A percentile compares a stretch with the other conserved stretches of the same genome.
phyloP scores from a whole-genome alignment of 2,329 filamentous ascomycete genomes.

The Colletotrichum tanaceti region DNA sequence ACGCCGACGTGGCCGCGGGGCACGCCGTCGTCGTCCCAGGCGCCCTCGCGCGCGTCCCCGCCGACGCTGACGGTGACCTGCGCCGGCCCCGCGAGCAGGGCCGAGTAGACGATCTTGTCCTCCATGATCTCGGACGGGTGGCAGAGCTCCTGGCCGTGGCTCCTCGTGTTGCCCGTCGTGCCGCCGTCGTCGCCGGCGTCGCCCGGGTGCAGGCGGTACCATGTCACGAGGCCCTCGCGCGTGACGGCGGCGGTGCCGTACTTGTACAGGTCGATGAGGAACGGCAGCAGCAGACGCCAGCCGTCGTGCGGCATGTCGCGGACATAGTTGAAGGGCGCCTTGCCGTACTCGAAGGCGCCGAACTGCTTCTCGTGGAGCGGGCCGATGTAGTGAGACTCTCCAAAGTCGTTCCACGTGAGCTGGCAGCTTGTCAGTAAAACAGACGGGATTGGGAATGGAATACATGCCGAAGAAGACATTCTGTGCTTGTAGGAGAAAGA shows the following conservation, averaged over 20 bases:
- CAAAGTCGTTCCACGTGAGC: constrained; percentile 60
- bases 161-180: constrained; percentile 47
- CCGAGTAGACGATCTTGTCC: constrained; percentile 44
- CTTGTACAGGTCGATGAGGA: constrained; percentile 51
- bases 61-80: constrained; percentile 47
- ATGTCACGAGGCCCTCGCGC: constrained; percentile 44
- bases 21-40: constrained; percentile 43
- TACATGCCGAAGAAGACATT: no score
- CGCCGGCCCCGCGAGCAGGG: constrained; percentile 45
- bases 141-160: constrained; percentile 44
- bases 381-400: constrained; percentile 66
- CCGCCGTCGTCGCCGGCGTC: constrained; percentile 43
- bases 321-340: constrained; percentile 56
- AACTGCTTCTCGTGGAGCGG: constrained; percentile 51
- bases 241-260: constrained; percentile 44
- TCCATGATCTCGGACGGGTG: constrained; percentile 42
- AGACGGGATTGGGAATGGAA: no score
- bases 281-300: constrained; percentile 60
- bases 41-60: constrained; percentile 31
- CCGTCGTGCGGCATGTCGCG: constrained; percentile 61
- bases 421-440: background rate
- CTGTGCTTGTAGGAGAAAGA: no score
- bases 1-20: constrained; percentile 47
- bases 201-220: constrained; percentile 45
- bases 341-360: constrained; percentile 34